Evolutionary conservation across 169 alveolate species (phyloP), one percentile per base, ranked within the genome.

Genomic region (Cyclospora cayetanensis): DNA sequence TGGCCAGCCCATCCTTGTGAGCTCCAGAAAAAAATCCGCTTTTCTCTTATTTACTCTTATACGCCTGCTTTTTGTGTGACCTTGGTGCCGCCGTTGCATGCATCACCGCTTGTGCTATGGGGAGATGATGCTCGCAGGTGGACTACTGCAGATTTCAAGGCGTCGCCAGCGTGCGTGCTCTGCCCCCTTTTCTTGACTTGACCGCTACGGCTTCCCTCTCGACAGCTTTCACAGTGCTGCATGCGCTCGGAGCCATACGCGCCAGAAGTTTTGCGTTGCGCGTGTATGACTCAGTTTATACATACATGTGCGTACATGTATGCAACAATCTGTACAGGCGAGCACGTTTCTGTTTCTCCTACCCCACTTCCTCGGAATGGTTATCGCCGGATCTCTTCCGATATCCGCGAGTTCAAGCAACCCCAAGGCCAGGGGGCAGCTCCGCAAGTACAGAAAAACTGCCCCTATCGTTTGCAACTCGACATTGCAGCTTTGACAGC

Each of bases 321-420:
- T n/a, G n/a, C n/a, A n/a, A n/a, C n/a, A n/a, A n/a, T n/a, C n/a
- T n/a, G 42, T 29, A 4, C 88, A 77, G 88, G 46, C 95, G 27
- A 89, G 94, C 70, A 90, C 95, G 29, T 93, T 90, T 55, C 68
- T 93, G 60, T 93, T 80, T 63, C 65, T 93, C 66, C 50, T 93
- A 12, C 95, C 95, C n/a, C 95, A 93, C 52, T 93, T 85, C 55
- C 89, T 93, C 46, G 90, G 93, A 12, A 93, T 93, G 95, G 76
- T 89, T 12, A 1, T 46, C 60, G 60, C 60, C 60, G 60, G 60
- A 12, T 15, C 25, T 1, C 60, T 46, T 43, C 77, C 65, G 94
- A 82, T 7, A 90, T 91, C 41, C 68, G 89, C 53, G 15, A 74
- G 31, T 92, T 91, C n/a, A 79, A 80, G 27, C 90, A 89, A n/a